These are phyloP conservation scores for Flaveria sonorensis DNA, from an alignment of 129 eudicot species.

Conservation along the genomic window DNA sequence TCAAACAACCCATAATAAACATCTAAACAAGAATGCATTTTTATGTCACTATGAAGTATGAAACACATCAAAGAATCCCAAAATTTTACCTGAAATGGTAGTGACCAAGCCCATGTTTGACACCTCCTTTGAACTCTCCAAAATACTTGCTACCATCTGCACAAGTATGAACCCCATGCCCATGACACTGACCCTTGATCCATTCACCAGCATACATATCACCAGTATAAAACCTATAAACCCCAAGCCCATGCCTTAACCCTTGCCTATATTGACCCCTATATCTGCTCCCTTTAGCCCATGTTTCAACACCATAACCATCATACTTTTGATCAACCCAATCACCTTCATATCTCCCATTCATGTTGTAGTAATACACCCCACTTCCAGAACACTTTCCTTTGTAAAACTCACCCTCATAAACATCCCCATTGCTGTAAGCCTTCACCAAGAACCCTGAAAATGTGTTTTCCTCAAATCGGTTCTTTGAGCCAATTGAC, in stretches of 20 bases:
- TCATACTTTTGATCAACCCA: constrained; percentile 73
- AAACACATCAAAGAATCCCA: background rate
- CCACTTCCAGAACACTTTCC: constrained; percentile 71
- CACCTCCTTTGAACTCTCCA: constrained; percentile 34
- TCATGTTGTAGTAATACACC: constrained; percentile 62
- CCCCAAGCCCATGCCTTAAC: constrained; percentile 37
- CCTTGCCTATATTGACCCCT: constrained; percentile 39
- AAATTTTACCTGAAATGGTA: constrained; percentile 18
- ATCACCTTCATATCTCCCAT: constrained; percentile 68
- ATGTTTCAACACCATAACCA: constrained; percentile 68
- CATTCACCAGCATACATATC: constrained; percentile 39
- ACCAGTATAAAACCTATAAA: constrained; percentile 37
- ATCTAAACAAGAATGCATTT: background rate
- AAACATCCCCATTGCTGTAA: constrained; percentile 64
- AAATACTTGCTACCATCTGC: constrained; percentile 36
- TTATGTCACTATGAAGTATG: background rate
- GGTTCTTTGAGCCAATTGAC: constrained; percentile 65
- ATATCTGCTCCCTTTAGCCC: constrained; percentile 64
- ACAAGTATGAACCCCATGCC: constrained; percentile 33
- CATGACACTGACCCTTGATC: constrained; percentile 37
- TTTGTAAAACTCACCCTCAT: constrained; percentile 62
- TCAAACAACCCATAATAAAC: background rate
- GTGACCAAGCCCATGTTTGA: constrained; percentile 37
- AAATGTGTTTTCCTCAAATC: constrained; percentile 29
- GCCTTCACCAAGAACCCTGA: constrained; percentile 58